Base-by-base conservation (phyloP, 2,329 filamentous ascomycete genomes). In the Macrophomina pseudophaseolina region DNA sequence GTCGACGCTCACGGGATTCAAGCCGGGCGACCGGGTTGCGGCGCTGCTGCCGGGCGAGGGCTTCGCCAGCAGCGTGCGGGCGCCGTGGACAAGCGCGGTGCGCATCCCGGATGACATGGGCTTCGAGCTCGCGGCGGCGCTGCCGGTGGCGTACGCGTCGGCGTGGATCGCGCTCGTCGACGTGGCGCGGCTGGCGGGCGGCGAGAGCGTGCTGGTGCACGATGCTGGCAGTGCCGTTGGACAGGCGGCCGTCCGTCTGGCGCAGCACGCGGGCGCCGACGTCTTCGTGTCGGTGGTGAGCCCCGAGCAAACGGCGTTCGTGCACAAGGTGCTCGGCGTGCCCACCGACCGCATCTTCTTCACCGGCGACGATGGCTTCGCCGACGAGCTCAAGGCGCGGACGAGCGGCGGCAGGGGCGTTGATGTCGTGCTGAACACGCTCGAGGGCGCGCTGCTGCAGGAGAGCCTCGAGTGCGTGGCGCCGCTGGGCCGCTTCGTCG, bases 391-490 rank as follows among this genome's bases (percentile, higher is more conserved):
- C 2, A 44, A 67, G 44, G 48, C 66, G 4, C 46, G 65, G 32
- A 79, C 78, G 0, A 38, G 11, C 11, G 64, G 69, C 0, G 70
- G 69, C 23, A 48, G 68, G 2, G 78, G 78, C n/a, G 75, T 79
- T 2, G 75, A 80, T 66, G 73, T 79, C 2, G 70, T 78, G 12
- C 66, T 79, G 44, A 80, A 79, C 66, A 70, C 71, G 7, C 66
- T 72, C 7, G 54, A 68, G 5, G 76, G 77, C 2, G 66, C 73
- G 28, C 44, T 70, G 1, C 69, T 78, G 4, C 63, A 70, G 23
- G 64, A 69, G 42, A 70, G 70, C 3, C 75, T 71, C 72, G 54
- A 71, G 4, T 70, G 68, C 58, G 38, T 76, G 9, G 75, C 76
- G 1, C 65, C 68, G 3, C 74, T 74, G 32, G 77, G 77, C 4